Evolutionary conservation across 1,284 basidiomycete genomes (phyloP).

Genomic region (Melampsora abietis-canadensis): DNA sequence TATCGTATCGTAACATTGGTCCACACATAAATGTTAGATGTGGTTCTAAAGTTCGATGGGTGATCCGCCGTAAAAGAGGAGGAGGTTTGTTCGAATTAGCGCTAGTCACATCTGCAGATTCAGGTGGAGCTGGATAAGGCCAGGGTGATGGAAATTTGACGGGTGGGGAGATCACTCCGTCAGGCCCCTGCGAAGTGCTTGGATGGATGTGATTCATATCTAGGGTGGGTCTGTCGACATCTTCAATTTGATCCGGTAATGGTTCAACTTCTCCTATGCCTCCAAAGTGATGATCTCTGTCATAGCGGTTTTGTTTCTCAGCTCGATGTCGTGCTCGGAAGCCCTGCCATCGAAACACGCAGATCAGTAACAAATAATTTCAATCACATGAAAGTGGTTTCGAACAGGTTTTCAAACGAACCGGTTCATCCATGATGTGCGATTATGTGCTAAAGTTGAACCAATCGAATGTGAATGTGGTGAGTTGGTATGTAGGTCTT

Average conservation of each 20-base stretch:
- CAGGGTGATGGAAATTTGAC: conserved; percentile 7
- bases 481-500: no score
- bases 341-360: conserved; percentile 18
- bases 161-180: conserved; percentile 5
- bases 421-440: conserved; percentile 19
- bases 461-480: no score
- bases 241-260: conserved; percentile 17
- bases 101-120: neutral
- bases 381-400: neutral
- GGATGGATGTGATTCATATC: neutral
- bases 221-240: neutral
- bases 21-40: conserved; percentile 58
- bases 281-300: conserved; percentile 11
- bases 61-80: neutral
- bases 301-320: conserved; percentile 23
- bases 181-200: neutral
- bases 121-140: conserved; percentile 1
- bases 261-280: conserved; percentile 26
- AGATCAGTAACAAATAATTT: neutral
- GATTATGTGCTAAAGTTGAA: no score
- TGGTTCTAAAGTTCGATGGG: conserved; percentile 24
- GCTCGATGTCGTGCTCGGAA: conserved; percentile 40
- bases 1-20: conserved; percentile 86
- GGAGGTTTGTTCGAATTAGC: neutral
- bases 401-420: neutral